Conservation (phyloP, 2,329 filamentous ascomycete genomes). For the Alternaria ethzedia region DNA sequence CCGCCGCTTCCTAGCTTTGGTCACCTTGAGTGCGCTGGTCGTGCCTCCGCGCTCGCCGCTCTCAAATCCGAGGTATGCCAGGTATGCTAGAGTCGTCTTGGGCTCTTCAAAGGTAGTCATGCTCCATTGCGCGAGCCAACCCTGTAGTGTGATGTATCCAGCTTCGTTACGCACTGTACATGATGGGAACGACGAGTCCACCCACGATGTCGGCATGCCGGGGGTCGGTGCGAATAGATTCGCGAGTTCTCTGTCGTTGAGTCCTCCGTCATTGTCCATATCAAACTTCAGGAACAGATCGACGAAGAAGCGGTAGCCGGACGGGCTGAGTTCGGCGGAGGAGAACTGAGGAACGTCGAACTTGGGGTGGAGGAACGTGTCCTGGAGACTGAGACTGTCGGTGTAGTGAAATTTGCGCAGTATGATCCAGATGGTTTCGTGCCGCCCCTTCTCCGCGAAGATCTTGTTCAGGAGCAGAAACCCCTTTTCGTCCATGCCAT, state of each 20-base stretch:
- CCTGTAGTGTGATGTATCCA: slow-evolving; percentile 92
- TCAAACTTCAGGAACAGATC: slow-evolving; percentile 95
- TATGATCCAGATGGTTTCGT: slow-evolving; percentile 99
- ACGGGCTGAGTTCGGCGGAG: slow-evolving; percentile 90
- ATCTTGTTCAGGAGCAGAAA: slow-evolving; percentile 94
- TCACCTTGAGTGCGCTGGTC: slow-evolving; percentile 88
- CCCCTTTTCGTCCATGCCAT: slow-evolving; percentile 79
- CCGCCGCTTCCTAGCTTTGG: slow-evolving; percentile 86
- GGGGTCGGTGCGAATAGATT: slow-evolving; percentile 93
- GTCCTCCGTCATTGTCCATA: slow-evolving; percentile 94
- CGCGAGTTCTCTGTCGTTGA: slow-evolving; percentile 84
- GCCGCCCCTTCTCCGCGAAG: slow-evolving; percentile 94
- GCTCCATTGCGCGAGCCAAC: slow-evolving; percentile 98
- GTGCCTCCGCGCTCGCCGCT: slow-evolving; percentile 73
- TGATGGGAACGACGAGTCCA: slow-evolving; percentile 86
- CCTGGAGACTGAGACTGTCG: slow-evolving; percentile 89
- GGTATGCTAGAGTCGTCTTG: slow-evolving; percentile 92
- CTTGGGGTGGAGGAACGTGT: slow-evolving; percentile 88
- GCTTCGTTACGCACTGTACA: slow-evolving; percentile 95
- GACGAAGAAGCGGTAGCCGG: slow-evolving; percentile 96
- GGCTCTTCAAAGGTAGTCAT: slow-evolving; percentile 99
- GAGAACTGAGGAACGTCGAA: slow-evolving; percentile 93
- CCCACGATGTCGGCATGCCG: slow-evolving; percentile 84
- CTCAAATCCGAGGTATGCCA: slow-evolving; percentile 95
- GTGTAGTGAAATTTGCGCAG: slow-evolving; percentile 94